These are phyloP conservation scores for Vanilla planifolia DNA, from an alignment of 106 monocot genomes.

Conservation along the genomic window DNA sequence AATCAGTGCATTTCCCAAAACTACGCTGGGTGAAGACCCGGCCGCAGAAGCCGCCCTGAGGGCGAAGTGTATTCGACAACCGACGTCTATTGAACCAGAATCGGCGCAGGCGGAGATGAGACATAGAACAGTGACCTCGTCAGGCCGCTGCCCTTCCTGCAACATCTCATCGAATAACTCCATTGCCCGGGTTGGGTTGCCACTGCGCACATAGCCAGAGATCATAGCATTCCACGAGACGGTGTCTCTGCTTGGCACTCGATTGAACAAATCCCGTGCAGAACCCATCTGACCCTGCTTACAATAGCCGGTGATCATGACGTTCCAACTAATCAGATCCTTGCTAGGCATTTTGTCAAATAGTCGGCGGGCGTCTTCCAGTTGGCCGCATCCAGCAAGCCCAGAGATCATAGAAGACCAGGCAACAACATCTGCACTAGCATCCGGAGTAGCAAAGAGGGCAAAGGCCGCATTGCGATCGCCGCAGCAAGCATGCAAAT, in stretches of 20 bases:
- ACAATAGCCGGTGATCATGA: constrained; percentile 65
- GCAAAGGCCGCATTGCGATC: constrained; percentile 20
- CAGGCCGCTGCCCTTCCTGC: constrained; percentile 24
- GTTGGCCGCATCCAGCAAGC: constrained; percentile 30
- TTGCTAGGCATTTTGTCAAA: constrained; percentile 33
- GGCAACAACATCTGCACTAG: constrained; percentile 36
- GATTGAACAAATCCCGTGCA: constrained; percentile 46
- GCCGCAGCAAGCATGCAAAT: constrained; percentile 50
- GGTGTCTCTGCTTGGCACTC: constrained; percentile 31
- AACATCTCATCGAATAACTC: constrained; percentile 56
- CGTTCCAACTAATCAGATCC: constrained; percentile 66
- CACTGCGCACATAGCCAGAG: constrained; percentile 34
- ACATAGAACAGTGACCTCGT: constrained; percentile 52
- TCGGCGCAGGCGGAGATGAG: constrained; percentile 49
- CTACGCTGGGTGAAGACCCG: constrained; percentile 2
- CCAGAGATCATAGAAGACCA: constrained; percentile 47
- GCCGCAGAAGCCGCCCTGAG: constrained; percentile 8
- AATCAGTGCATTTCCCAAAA: constrained; percentile 51
- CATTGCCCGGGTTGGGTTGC: constrained; percentile 24
- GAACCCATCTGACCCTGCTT: constrained; percentile 31
- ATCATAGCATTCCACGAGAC: constrained; percentile 77
- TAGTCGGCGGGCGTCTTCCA: constrained; percentile 29
- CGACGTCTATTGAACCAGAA: constrained; percentile 29
- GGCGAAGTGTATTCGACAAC: constrained; percentile 24
- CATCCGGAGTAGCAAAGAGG: constrained; percentile 16